Conservation (phyloP, 1,284 basidiomycete genomes). For the Schizopora paradoxa region DNA sequence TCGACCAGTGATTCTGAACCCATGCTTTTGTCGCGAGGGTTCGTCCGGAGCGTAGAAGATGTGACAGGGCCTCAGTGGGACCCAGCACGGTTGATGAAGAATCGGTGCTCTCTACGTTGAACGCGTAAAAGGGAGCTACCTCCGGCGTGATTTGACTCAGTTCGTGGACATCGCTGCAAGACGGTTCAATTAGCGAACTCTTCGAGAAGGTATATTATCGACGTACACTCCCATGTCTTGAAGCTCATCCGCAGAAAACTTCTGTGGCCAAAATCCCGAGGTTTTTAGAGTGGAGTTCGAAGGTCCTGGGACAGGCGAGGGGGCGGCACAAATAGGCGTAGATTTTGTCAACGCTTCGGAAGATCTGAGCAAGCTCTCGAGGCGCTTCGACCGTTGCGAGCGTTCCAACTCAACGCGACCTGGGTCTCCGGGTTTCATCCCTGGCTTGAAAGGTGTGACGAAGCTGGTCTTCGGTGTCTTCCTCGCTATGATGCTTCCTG, state of each 20-base stretch:
- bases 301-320: constrained; percentile 31
- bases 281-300: constrained; percentile 38
- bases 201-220: not conserved
- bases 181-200: constrained; percentile 16
- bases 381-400: constrained; percentile 11
- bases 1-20: constrained; percentile 88
- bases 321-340: no score
- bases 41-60: constrained; percentile 50
- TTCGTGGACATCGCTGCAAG: constrained; percentile 45
- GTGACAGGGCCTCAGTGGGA: constrained; percentile 46
- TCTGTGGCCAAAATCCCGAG: constrained; percentile 55
- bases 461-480: constrained; percentile 40
- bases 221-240: constrained; percentile 59
- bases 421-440: constrained; percentile 49
- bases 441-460: constrained; percentile 65
- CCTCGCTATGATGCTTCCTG: constrained; percentile 21
- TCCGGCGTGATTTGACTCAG: constrained; percentile 53
- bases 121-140: constrained; percentile 61
- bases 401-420: constrained; percentile 34
- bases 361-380: no score
- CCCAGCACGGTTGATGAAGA: constrained; percentile 35
- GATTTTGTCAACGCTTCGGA: no score
- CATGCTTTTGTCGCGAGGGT: constrained; percentile 65
- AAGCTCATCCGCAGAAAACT: constrained; percentile 45
- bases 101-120: constrained; percentile 32